These are phyloP conservation scores for Rhynchosporium secalis DNA, from an alignment of 2,329 filamentous ascomycete genomes.

Conservation along the genomic window DNA sequence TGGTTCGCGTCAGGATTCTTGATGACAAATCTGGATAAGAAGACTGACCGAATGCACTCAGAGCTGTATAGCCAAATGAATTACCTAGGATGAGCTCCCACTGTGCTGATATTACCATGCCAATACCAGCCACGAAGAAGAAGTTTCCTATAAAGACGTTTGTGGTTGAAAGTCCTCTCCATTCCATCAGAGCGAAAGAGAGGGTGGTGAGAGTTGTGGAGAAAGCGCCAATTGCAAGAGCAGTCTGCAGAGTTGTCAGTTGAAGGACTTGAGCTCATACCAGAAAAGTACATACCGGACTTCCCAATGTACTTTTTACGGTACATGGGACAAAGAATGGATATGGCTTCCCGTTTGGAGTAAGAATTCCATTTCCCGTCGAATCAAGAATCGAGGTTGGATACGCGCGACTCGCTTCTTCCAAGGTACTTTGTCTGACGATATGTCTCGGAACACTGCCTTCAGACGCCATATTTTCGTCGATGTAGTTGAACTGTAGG, in stretches of 20 bases:
- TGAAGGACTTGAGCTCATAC: neutral
- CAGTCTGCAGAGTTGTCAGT: conserved; percentile 41
- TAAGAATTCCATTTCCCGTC: conserved; percentile 11
- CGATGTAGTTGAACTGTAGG: neutral
- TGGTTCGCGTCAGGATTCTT: conserved; percentile 17
- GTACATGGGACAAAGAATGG: conserved; percentile 26
- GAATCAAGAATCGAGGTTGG: conserved; percentile 19
- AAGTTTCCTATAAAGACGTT: neutral
- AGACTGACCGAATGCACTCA: conserved; percentile 51
- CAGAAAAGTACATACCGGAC: conserved; percentile 26
- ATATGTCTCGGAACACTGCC: conserved; percentile 23
- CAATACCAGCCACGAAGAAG: conserved; percentile 44
- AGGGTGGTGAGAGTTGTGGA: conserved; percentile 55
- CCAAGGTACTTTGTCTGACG: conserved; percentile 24
- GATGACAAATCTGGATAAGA: neutral
- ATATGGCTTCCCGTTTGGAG: conserved; percentile 19
- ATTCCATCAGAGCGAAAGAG: conserved; percentile 56
- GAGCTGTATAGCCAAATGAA: conserved; percentile 53
- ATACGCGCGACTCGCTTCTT: conserved; percentile 22
- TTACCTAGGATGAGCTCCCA: conserved; percentile 56
- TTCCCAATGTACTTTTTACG: conserved; percentile 32
- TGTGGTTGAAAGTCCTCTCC: conserved; percentile 42
- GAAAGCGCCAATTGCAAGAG: conserved; percentile 53
- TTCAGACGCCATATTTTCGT: conserved; percentile 21
- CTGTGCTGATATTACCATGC: conserved; percentile 54